Evolutionary conservation across 108 stramenopile species (phyloP), one percentile per base, ranked within the genome.

Genomic region (Fragilaria crotonensis): DNA sequence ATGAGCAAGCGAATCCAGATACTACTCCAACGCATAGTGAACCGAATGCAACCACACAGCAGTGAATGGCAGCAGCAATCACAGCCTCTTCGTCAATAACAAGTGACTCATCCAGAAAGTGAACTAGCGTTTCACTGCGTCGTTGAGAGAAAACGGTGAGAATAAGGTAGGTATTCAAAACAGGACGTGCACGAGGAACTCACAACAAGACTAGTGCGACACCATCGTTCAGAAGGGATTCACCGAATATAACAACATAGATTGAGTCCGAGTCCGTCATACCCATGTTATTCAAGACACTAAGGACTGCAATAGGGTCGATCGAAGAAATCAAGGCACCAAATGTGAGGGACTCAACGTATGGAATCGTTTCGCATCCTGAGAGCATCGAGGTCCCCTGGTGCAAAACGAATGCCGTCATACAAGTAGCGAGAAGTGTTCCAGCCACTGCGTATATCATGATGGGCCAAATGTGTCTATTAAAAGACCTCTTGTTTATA

Each of bases 211-310:
- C 79, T 62, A 81, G 75, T 3, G 94, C 87, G 31, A 98, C 90
- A 11, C 94, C 97, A 68, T 98, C 97, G 63, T 96, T 98, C 56
- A 98, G 66, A n/a, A 98, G 67, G 3, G 76, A 70, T 73, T 98
- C 97, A 5, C 97, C 97, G 70, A 98, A 96, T 14, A 96, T 83
- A 44, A 98, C 64, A 0, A 87, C 77, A 59, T 89, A 96, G 22
- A 94, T 56, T 1, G 89, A 84, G 54, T 89, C 87, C 22, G 83
- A 66, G 26, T 90, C 75, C 2, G 71, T 70, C 51, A 94, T 69
- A 30, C 88, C 88, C 48, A 94, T 80, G 51, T 68, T 79, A 21
- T 73, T 57, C 36, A 94, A 54, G 33, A 94, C 80, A 57, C 85
- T 81, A 25, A 94, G 64, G 1, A 84, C 78, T 22, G 93, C 93